Evolutionary conservation across 805 yeast species (phyloP).

Genomic region (Osmozyma mogii): DNA sequence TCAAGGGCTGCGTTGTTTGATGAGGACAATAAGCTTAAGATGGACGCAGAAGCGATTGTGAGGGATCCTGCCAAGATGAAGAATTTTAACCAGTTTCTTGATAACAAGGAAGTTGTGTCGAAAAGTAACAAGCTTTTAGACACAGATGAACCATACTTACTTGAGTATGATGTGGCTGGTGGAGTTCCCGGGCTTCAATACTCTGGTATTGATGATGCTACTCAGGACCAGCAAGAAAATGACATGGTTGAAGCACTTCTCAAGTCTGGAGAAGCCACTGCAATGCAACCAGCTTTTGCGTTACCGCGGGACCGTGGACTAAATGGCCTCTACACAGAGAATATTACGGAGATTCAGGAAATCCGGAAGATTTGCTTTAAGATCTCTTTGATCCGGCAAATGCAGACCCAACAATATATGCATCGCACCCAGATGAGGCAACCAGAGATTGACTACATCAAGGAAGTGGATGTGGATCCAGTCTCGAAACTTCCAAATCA

Average conservation of each 20-base stretch:
- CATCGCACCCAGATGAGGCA: conserved; percentile 68
- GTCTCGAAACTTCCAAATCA: conserved; percentile 67
- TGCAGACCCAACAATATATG: conserved; percentile 76
- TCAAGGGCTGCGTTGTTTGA: conserved; percentile 60
- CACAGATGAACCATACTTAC: conserved; percentile 53
- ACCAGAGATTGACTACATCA: conserved; percentile 55
- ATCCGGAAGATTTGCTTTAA: conserved; percentile 83
- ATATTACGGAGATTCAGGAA: conserved; percentile 76
- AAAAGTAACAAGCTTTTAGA: conserved; percentile 41
- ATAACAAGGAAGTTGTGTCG: conserved; percentile 30
- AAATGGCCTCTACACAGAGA: conserved; percentile 50
- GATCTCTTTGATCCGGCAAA: conserved; percentile 77
- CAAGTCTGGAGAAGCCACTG: conserved; percentile 19
- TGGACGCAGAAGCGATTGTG: conserved; percentile 61
- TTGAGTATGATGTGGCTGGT: conserved; percentile 81
- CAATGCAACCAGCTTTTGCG: too few relatives aligned
- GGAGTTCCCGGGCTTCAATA: conserved; percentile 64
- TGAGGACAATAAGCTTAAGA: conserved; percentile 47
- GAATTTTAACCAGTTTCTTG: conserved; percentile 41
- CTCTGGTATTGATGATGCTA: conserved; percentile 39
- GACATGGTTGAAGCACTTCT: conserved; percentile 27
- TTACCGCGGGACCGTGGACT: conserved; percentile 46
- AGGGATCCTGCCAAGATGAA: conserved; percentile 65
- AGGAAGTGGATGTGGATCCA: conserved; percentile 74
- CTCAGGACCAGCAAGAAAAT: conserved; percentile 32